Conservation (phyloP, 202 grass and related monocot species). For the Alloteropsis angusta region DNA sequence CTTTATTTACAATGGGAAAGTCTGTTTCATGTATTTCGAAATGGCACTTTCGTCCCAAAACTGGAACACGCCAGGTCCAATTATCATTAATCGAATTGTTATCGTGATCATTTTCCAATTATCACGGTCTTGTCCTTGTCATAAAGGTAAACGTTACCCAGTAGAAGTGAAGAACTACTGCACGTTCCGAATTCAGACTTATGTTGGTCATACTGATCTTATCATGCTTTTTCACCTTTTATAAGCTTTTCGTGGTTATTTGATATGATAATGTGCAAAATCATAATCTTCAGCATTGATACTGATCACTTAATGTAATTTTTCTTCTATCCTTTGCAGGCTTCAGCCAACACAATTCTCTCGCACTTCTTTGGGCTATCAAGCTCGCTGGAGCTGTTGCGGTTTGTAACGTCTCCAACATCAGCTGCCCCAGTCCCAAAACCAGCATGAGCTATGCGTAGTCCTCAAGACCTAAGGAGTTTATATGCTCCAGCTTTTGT, state of each 20-base stretch:
- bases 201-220: not conserved
- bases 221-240: not conserved
- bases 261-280: not conserved
- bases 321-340: constrained; percentile 30
- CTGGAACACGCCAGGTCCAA: not conserved
- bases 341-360: constrained; percentile 78
- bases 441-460: constrained; percentile 21
- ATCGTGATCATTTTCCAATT: not conserved
- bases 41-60: too few species aligned
- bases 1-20: not conserved
- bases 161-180: not conserved
- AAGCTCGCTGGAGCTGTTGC: constrained; percentile 64
- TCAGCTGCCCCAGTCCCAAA: constrained; percentile 15
- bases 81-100: not conserved
- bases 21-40: not conserved
- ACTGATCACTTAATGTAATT: not conserved
- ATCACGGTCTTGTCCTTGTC: not conserved
- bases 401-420: constrained; percentile 54
- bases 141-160: not conserved
- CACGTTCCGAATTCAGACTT: not conserved
- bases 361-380: constrained; percentile 81
- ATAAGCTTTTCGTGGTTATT: not conserved
- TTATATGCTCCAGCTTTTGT: not conserved
- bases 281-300: not conserved
- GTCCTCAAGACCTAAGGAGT: not conserved